Evolutionary conservation across 768 basidiomycete species (phyloP).

Genomic region (Gyrodon lividus): DNA sequence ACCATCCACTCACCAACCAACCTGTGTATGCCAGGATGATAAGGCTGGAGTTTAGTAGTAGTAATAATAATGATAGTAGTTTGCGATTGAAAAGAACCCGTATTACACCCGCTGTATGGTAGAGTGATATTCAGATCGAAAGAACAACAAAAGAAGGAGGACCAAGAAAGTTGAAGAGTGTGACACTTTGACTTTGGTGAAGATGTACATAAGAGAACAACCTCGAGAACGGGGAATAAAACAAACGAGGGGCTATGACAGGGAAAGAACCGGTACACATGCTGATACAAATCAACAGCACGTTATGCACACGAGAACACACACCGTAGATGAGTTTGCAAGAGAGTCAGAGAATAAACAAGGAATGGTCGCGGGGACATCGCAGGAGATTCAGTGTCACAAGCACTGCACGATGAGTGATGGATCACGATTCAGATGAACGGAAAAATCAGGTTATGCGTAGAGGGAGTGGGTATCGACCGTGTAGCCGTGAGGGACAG

Average conservation of each 20-base stretch:
- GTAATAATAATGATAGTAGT: no score
- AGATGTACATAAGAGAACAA: background rate
- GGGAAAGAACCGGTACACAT: background rate
- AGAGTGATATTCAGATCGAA: background rate
- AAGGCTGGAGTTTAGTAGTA: no score
- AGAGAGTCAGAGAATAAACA: background rate
- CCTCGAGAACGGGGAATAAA: background rate
- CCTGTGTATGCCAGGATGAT: no score
- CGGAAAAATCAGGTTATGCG: background rate
- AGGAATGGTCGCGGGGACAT: background rate
- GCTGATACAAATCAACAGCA: background rate
- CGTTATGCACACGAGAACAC: background rate
- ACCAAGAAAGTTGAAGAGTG: background rate
- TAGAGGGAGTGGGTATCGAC: background rate
- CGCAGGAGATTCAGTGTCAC: background rate
- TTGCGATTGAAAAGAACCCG: no score
- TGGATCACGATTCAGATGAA: background rate
- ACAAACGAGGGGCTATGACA: background rate
- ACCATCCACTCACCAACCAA: no score
- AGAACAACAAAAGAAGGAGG: background rate
- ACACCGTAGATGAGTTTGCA: background rate
- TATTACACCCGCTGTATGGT: background rate
- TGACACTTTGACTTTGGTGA: background rate
- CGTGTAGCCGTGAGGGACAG: no score
- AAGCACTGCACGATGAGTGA: background rate